A percentile compares a stretch with the other conserved stretches of the same genome.
Evolutionary conservation across 2,329 filamentous ascomycete genomes (phyloP).

Genomic region (Chaetomiaceae sp.): DNA sequence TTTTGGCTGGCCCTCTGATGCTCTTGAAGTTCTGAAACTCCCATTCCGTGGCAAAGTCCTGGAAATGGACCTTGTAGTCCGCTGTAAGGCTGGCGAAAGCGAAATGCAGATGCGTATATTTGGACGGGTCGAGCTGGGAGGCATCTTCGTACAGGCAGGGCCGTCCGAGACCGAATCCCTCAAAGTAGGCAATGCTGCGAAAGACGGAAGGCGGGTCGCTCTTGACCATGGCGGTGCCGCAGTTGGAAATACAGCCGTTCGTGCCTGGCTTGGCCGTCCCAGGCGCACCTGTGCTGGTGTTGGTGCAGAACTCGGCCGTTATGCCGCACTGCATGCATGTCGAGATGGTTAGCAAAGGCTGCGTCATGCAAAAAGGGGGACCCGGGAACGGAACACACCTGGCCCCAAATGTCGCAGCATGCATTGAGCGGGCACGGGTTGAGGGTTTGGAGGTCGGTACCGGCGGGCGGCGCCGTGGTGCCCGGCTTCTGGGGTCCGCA

Average conservation of each 20-base stretch:
- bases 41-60: conserved; percentile 12
- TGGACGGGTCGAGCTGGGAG: conserved; percentile 4
- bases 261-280: conserved; percentile 33
- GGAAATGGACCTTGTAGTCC: conserved; percentile 7
- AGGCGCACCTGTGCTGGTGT: conserved; percentile 32
- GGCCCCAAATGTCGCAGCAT: conserved; percentile 34
- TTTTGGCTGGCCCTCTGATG: conserved; percentile 9
- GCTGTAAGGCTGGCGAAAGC: conserved; percentile 25
- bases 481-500: conserved; percentile 43
- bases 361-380: no score
- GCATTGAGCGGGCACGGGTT: conserved; percentile 26
- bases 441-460: no score
- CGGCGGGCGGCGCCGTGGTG: conserved; percentile 24
- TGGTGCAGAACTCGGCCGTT: conserved; percentile 34
- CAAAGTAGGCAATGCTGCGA: conserved; percentile 20
- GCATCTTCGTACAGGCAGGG: conserved; percentile 10
- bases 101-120: conserved; percentile 29
- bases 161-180: conserved; percentile 15
- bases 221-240: conserved; percentile 34
- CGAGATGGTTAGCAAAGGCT: no score
- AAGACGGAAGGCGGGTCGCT: not conserved
- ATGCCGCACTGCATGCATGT: conserved; percentile 37
- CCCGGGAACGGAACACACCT: conserved; percentile 30
- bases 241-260: conserved; percentile 39
- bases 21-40: conserved; percentile 3